phyloP scores from a whole-genome alignment of 495 filamentous ascomycete genomes.

The Hypomontagnella monticulosa region DNA sequence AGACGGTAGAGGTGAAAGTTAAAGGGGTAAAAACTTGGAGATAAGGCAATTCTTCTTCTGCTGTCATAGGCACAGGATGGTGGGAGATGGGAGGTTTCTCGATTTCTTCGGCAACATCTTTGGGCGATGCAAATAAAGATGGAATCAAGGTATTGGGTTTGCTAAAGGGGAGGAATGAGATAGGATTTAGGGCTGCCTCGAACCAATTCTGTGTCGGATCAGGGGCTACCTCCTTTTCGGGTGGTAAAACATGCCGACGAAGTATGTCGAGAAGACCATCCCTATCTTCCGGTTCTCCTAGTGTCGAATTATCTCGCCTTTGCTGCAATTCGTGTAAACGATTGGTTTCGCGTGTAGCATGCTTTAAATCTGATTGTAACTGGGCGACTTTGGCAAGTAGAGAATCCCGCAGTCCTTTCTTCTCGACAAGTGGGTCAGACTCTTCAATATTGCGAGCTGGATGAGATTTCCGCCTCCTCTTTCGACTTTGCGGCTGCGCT shows the following conservation, averaged over 20 bases:
- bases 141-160: conserved; percentile 34
- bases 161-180: conserved; percentile 61
- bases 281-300: conserved; percentile 39
- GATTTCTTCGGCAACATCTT: conserved; percentile 10
- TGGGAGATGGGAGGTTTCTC: conserved; percentile 57
- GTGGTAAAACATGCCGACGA: conserved; percentile 49
- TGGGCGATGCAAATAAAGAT: conserved; percentile 20
- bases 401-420: conserved; percentile 51
- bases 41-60: conserved; percentile 64
- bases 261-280: conserved; percentile 51
- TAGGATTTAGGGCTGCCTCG: conserved; percentile 54
- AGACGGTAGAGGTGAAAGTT: conserved; percentile 59
- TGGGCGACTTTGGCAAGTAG: conserved; percentile 50
- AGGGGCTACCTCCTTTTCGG: conserved; percentile 38
- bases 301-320: not conserved
- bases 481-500: conserved; percentile 36
- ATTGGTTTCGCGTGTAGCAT: conserved; percentile 53
- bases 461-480: conserved; percentile 38
- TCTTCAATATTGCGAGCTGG: conserved; percentile 49
- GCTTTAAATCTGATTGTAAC: conserved; percentile 49
- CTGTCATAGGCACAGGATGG: conserved; percentile 59
- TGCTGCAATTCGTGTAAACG: conserved; percentile 47
- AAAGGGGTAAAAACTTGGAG: conserved; percentile 66
- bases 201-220: conserved; percentile 48
- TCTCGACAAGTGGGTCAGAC: conserved; percentile 50